Base-by-base conservation (phyloP, 2,329 filamentous ascomycete genomes). In the Aspergillus pseudoglaucus region DNA sequence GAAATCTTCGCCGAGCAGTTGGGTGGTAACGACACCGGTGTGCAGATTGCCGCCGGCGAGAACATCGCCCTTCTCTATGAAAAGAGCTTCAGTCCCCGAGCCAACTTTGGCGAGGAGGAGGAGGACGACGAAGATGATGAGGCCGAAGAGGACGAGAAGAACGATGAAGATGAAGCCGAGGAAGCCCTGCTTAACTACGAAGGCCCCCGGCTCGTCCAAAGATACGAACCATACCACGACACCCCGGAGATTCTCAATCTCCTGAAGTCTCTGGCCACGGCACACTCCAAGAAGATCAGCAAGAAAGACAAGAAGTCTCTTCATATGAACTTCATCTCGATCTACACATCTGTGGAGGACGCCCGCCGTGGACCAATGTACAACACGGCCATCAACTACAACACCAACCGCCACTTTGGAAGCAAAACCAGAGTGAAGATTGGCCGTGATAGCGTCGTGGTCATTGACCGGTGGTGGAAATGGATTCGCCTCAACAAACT, bases 1-100 rank as follows among this genome's bases (percentile, higher is more conserved):
- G 86, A 93, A 46, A 83, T 85, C 2, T 89, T 95, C 57, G 83
- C 88, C 38, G 89, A 95, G 42, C 90, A 95, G 67, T 83, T 95
- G 15, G 83, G 90, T 50, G 89, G 86, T 63, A 76, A 76, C 27
- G 83, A 89, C 49, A 73, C 82, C 1, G 74, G 79, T 7, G 87
- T 95, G 1, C 88, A 93, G 60, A 82, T 88, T 41, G 82, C 85
- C 3, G 85, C 88, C 0, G 88, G 85, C 3, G 81, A 85, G 60
- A 88, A 88, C 64, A 90, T 95, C 50, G 89, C 89, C 0, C 74
- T 94, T 8, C 75, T 95, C 9, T 91, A 88, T 59, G 90, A 95
- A 66, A 85, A 86, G 52, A 80, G 78, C 49, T 82, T 79, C 63
- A 80, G 77, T 0, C 75, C 76, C 32, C 70, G 73, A 43, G 79